Evolutionary conservation across 768 basidiomycete species (phyloP).

Genomic region (Boletus sp.): DNA sequence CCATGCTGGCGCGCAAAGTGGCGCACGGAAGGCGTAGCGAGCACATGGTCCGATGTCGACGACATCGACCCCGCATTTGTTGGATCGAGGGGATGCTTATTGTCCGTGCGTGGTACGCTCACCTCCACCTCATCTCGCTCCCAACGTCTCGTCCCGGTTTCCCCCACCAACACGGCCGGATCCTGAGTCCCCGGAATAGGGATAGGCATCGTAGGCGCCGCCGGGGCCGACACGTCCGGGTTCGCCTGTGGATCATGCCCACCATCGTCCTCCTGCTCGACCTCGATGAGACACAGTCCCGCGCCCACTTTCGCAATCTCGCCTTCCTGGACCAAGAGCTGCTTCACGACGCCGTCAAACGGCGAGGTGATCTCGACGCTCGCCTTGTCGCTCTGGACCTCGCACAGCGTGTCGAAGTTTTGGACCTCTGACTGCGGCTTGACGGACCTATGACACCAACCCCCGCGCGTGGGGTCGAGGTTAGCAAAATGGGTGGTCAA

Average conservation of each 20-base stretch:
- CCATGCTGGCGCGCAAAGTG: constrained; percentile 67
- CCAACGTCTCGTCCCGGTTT: neutral
- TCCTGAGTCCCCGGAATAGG: constrained; percentile 2
- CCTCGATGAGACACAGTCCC: constrained; percentile 75
- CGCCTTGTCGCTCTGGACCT: constrained; percentile 89
- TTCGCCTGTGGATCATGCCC: neutral
- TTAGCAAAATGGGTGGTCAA: constrained; percentile 15
- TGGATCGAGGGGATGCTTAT: constrained; percentile 65
- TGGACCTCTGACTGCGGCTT: constrained; percentile 48
- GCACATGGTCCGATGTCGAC: constrained; percentile 35
- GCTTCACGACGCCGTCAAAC: constrained; percentile 70
- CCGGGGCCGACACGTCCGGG: neutral
- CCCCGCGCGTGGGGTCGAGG: neutral
- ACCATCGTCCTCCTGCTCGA: constrained; percentile 51
- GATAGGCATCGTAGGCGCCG: no score
- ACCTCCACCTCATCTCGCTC: neutral
- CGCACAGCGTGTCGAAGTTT: constrained; percentile 72
- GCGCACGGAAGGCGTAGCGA: constrained; percentile 76
- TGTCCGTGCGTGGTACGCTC: neutral
- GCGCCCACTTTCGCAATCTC: constrained; percentile 81
- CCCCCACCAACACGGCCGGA: constrained; percentile 6
- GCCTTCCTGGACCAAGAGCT: constrained; percentile 75
- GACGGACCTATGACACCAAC: constrained; percentile 56
- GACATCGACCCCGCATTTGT: constrained; percentile 29
- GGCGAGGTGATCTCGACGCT: constrained; percentile 90